Percentiles rank a stretch among this genome's conserved stretches.
Evolutionary conservation across 2,329 filamentous ascomycete genomes (phyloP).

Genomic region (Stagonosporopsis cucurbitacearum): DNA sequence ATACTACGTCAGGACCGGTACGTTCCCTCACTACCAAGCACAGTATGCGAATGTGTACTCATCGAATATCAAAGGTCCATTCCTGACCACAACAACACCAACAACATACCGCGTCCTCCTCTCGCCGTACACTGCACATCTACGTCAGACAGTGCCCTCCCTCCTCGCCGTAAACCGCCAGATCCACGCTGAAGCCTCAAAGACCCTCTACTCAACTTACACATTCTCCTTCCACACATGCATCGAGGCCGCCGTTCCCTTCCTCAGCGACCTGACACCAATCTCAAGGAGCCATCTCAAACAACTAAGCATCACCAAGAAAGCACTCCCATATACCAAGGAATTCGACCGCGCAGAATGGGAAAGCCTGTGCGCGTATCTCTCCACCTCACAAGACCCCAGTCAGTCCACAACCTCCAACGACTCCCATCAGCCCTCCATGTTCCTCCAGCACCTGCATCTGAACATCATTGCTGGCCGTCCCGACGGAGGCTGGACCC

Average conservation of each 20-base stretch:
- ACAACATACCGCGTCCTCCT: constrained; percentile 64
- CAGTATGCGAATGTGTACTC: constrained; percentile 11
- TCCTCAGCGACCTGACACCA: constrained; percentile 63
- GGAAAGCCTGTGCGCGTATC: constrained; percentile 56
- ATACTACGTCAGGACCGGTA: constrained; percentile 48
- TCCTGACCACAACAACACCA: constrained; percentile 52
- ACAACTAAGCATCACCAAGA: constrained; percentile 62
- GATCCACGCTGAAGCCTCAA: constrained; percentile 62
- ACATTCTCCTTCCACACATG: constrained; percentile 66
- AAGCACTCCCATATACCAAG: constrained; percentile 59
- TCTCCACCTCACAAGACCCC: constrained; percentile 32
- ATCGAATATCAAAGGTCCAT: constrained; percentile 45
- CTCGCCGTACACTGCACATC: constrained; percentile 53
- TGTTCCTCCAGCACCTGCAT: constrained; percentile 35
- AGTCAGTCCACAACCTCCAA: not conserved
- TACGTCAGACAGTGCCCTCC: constrained; percentile 49
- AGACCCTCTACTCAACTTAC: constrained; percentile 63
- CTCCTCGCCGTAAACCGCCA: constrained; percentile 39
- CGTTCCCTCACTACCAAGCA: constrained; percentile 15
- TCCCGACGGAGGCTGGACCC: constrained; percentile 58
- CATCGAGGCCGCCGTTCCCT: constrained; percentile 66
- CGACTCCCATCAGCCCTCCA: not conserved
- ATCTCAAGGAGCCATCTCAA: constrained; percentile 56
- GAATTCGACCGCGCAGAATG: constrained; percentile 65
- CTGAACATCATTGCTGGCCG: constrained; percentile 64